Percentiles rank a stretch among this genome's conserved stretches.
phyloP scores from a whole-genome alignment of 2,329 filamentous ascomycete species.

The Pseudocercospora ulei region DNA sequence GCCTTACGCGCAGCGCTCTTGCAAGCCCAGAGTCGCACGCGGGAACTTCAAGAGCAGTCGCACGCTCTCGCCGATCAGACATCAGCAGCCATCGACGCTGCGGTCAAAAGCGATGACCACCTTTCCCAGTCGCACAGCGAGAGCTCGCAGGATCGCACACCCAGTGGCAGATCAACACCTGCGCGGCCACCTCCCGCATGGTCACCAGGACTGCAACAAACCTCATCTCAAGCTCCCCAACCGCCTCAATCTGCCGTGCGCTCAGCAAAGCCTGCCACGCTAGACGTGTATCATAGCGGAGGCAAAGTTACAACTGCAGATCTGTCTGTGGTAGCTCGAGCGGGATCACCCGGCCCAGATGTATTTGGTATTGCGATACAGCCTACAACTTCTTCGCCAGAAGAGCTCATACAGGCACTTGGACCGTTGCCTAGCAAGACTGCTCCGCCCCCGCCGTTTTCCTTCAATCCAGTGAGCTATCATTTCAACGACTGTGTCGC shows the following conservation, averaged over 20 bases:
- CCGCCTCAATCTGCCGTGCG: neutral
- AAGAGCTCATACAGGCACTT: constrained; percentile 23
- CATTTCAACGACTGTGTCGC: neutral
- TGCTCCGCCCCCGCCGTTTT: neutral
- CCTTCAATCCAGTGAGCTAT: neutral
- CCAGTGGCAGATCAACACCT: constrained; percentile 7
- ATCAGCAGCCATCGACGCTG: constrained; percentile 9
- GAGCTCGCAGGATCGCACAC: neutral
- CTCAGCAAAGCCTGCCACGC: constrained; percentile 2
- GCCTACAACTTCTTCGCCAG: constrained; percentile 20
- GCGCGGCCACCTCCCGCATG: constrained; percentile 4
- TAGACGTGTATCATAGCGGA: constrained; percentile 12
- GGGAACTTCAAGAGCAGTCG: constrained; percentile 12
- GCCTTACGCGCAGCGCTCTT: constrained; percentile 14
- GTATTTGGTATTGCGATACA: constrained; percentile 20
- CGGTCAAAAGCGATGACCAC: constrained; percentile 14
- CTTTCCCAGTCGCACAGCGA: constrained; percentile 9
- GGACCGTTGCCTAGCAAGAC: constrained; percentile 19
- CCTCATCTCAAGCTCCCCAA: neutral
- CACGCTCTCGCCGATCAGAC: constrained; percentile 14
- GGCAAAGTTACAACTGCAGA: constrained; percentile 14
- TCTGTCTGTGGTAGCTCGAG: constrained; percentile 17
- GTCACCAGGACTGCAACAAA: neutral
- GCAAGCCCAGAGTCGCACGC: constrained; percentile 13
- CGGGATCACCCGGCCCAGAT: constrained; percentile 17